Base-by-base conservation (phyloP, 78 protist genomes). In the Diacronema lutheri region DNA sequence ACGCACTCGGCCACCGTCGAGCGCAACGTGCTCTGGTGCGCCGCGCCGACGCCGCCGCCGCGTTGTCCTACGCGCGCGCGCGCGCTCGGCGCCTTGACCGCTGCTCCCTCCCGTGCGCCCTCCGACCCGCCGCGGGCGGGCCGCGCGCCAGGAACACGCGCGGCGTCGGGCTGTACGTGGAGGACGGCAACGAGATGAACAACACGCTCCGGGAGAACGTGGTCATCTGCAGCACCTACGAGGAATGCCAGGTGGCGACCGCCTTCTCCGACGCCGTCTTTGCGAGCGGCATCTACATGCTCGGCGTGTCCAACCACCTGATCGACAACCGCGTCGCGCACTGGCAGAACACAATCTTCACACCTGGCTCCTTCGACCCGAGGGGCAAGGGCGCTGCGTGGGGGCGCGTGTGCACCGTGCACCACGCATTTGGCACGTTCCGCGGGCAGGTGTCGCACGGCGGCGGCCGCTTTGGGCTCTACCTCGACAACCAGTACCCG, bases 401-500 rank as follows among this genome's bases (percentile, higher is more conserved):
- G 68, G 68, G 68, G 10, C 26, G 33, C 33, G 33, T 61, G 33
- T 61, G 68, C 68, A 9, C 68, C 21, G 6, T 9, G 29, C 68
- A 61, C 68, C 10, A 20, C 33, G 33, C 68, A 4, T 61, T 61
- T 7, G 68, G 68, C 68, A 6, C 4, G 33, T 61, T 16, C 33
- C 33, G 35, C 33, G 33, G 68, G 5, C 68, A 61, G 68, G 68
- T 61, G 33, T 26, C 68, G 33, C 68, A 61, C 68, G 68, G 68
- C 68, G 68, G 68, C 38, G 68, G 29, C 29, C 68, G 68, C 33
- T 61, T 61, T 20, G 68, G 68, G 33, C 16, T 61, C 33, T 61
- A 61, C 33, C 68, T 61, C 33, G 68, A 61, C 68, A 61, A 61
- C 68, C 68, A 61, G 68, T 61, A 61, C 68, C 68, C 68, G 68